Base-by-base conservation (phyloP, 2,329 filamentous ascomycete genomes). In the Alternaria consortialis region DNA sequence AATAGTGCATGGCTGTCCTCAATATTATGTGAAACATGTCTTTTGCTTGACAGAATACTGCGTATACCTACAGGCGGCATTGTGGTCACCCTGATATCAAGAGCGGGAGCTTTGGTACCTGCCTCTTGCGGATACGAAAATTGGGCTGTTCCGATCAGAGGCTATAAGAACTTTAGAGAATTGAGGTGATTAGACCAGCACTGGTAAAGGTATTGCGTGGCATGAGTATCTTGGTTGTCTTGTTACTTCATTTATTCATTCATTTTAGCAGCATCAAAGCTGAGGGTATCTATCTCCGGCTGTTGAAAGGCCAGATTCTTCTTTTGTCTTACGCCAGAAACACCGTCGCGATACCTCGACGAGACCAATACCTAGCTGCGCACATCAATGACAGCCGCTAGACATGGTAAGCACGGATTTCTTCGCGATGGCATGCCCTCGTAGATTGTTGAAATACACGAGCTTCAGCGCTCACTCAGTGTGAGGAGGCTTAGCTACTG, bases 391-490 rank as follows among this genome's bases (percentile, higher is more conserved):
- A 34, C 17, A 31, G 34, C 34, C 27, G 32, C 48, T 40, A 37
- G 15, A 39, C 43, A 17, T 17, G 43, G n/a, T 31, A 59, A 56
- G 57, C 56, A 43, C n/a, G 40, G 32, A 48, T 27, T 36, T 50
- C 27, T 13, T 59, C 37, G 20, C 15, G 37, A 39, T 31, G 32
- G 51, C 60, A 56, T 53, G 56, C 66, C 68, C 69, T 76, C 73
- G 75, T 75, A 76, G 69, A 77, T 78, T 78, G 77, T 77, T 77
- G 74, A 76, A 77, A 77, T 75, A 73, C 73, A 76, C 75, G 75
- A 78, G 73, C 77, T 65, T 65, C 68, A 57, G 66, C 70, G 72
- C 76, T 77, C 74, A 69, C 56, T 57, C 56, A 47, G 58, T 64
- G 58, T 40, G 48, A 50, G 53, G 57, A 61, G 65, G 70, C 62